Conservation (phyloP, 345 rosid genomes). For the Acer campestre region DNA sequence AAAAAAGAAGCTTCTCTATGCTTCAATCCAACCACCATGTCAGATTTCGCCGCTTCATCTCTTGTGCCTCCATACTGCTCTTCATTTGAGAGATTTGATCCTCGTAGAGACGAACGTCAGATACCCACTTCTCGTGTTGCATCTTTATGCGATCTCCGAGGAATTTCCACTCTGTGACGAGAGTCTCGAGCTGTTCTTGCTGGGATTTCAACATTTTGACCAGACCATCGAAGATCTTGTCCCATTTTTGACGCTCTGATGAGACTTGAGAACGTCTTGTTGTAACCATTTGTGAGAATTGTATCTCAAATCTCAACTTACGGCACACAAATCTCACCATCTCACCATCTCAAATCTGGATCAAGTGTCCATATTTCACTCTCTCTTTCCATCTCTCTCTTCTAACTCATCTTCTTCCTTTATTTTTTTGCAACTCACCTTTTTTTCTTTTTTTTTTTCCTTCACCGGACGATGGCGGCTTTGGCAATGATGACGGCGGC, state of each 20-base stretch:
- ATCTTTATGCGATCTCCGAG: slow-evolving; percentile 55
- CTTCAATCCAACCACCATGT: slow-evolving; percentile 58
- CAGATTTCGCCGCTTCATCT: slow-evolving; percentile 58
- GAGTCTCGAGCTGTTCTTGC: slow-evolving; percentile 65
- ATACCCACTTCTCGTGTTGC: slow-evolving; percentile 46
- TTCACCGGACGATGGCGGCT: too few species aligned
- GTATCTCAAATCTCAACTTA: too few species aligned
- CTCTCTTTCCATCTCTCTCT: too few species aligned
- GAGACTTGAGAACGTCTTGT: slow-evolving; percentile 27
- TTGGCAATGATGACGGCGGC: too few species aligned
- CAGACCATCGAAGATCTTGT: slow-evolving; percentile 46
- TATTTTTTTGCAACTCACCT: too few species aligned
- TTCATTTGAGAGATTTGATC: slow-evolving; percentile 53
- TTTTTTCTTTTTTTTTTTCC: too few species aligned
- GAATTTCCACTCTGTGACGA: slow-evolving; percentile 56
- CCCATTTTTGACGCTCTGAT: slow-evolving; percentile 62
- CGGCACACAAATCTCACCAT: too few species aligned
- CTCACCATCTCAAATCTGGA: too few species aligned
- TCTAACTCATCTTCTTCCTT: too few species aligned
- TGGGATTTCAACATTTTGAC: slow-evolving; percentile 55
- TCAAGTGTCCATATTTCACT: too few species aligned
- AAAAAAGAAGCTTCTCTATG: slow-evolving; percentile 52
- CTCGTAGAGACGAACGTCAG: slow-evolving; percentile 49
- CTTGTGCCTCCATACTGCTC: slow-evolving; percentile 38
- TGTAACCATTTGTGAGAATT: slow-evolving; percentile 28